Base-by-base conservation (phyloP, 106 monocot species). In the Dendrobium huoshanense region DNA sequence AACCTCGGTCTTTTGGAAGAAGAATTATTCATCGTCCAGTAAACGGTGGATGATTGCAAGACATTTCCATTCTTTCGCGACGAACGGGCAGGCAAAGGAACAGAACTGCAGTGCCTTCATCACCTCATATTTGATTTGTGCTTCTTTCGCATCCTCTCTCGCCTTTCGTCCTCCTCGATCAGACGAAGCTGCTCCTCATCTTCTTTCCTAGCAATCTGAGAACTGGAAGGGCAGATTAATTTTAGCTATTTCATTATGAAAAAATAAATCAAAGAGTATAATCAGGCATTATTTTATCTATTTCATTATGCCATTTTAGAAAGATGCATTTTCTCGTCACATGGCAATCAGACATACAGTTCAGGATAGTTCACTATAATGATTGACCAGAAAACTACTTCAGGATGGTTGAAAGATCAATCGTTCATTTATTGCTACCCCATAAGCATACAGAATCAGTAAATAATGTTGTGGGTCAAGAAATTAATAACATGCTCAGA, bases 101-200 rank as follows among this genome's bases (percentile, higher is more conserved):
- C 0, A 20, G 58, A 20, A 5, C 19, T 22, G 61, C 61, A 61
- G 20, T 31, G 37, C 37, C 70, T 27, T 55, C 67, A 45, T 80
- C 80, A 80, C 55, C 70, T 25, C 11, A 18, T 51, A 61, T 56
- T 82, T 59, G 77, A 45, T 67, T 80, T 87, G 68, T 78, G 87
- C 64, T 88, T 82, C 81, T 88, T 87, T 67, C 86, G 86, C 84
- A 82, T 88, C 64, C 86, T 88, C 82, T 88, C 91, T 27, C 78
- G 44, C 75, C 70, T 79, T 67, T 91, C 88, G 64, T 91, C 91
- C 70, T 91, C 88, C 67, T 88, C 86, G 11, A 88, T 86, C 45
- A 86, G 88, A 5, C 85, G 85, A 42, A 82, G 82, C 80, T 91
- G 82, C 84, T 91, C 88, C 55, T 91, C 91, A 41, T 91, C 91